Base-by-base conservation (phyloP, 805 yeast species). In the Yamadazyma insecticola region DNA sequence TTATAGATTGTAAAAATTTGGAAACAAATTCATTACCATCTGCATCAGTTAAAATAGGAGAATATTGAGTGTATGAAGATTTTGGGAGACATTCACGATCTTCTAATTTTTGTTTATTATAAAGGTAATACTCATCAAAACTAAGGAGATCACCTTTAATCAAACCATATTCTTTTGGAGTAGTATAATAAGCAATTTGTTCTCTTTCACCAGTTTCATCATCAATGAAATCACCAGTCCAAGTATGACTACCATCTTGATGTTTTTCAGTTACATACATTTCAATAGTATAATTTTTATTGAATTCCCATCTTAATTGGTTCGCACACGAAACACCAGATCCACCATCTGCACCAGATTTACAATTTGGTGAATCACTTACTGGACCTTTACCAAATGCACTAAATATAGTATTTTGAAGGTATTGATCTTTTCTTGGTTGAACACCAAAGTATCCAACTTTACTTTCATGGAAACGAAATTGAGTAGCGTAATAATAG, bases 371-470 rank as follows among this genome's bases (percentile, higher is more conserved):
- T n/a, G 29, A 13, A 15, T 26, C 26, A 20, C 29, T 17, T 6
- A 11, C 5, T 17, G 43, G 29, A 9, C 33, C 35, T 4, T 29
- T 24, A 14, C 43, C 40, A 36, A 38, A 37, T 5, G 25, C 43
- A 29, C 41, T 36, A 25, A 18, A 40, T 8, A 38, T 26, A 27
- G 38, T 30, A 20, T 40, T 42, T 14, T 40, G 42, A 3, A 15
- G 13, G 3, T 16, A 15, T 8, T 15, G 24, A 11, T 29, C 32
- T 6, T 16, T 30, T 32, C 42, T 31, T 21, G 42, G 40, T 24
- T 36, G 44, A 21, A 24, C 24, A 5, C 44, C 44, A 23, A 38
- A 20, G 17, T 40, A 40, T 2, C 40, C 40, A 13, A 27, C 37
- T 2, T 16, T 12, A 3, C 33, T 32, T 8, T 20, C 17, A 12